phyloP scores from a whole-genome alignment of 2,329 filamentous ascomycete genomes.

The Sporothrix protearum region DNA sequence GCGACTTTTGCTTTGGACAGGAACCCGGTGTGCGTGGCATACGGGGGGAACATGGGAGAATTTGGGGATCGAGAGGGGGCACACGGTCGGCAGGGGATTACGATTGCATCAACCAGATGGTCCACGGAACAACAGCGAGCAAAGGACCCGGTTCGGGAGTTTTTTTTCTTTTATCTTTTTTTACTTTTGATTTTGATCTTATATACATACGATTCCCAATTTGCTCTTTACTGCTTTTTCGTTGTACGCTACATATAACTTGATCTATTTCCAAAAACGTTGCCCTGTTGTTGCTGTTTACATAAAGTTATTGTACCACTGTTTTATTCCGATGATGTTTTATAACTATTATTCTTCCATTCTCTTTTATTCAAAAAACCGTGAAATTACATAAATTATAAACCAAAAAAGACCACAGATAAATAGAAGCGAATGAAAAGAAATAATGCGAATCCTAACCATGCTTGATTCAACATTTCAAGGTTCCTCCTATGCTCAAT shows the following conservation, averaged over 20 bases:
- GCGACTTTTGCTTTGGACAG: background rate
- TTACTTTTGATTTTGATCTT: background rate
- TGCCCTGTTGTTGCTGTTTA: background rate
- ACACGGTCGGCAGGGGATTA: background rate
- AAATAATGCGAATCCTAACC: no score
- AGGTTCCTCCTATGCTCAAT: background rate
- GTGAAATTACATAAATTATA: no score
- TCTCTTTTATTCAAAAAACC: no score
- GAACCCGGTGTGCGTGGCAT: no score
- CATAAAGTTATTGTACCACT: background rate
- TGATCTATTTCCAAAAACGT: background rate
- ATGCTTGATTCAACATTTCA: background rate
- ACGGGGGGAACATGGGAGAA: no score
- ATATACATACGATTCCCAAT: background rate
- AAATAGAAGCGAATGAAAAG: no score
- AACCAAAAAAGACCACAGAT: no score
- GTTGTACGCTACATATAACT: background rate
- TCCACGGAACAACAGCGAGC: constrained; percentile 14
- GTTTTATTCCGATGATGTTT: no score
- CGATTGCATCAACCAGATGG: background rate
- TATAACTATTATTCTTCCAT: no score
- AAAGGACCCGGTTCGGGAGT: background rate
- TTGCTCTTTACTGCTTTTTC: background rate
- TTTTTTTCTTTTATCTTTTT: background rate
- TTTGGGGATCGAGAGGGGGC: background rate